These are phyloP conservation scores for Sporothrix brunneoviolacea DNA, from an alignment of 2,329 filamentous ascomycete genomes.

Conservation along the genomic window DNA sequence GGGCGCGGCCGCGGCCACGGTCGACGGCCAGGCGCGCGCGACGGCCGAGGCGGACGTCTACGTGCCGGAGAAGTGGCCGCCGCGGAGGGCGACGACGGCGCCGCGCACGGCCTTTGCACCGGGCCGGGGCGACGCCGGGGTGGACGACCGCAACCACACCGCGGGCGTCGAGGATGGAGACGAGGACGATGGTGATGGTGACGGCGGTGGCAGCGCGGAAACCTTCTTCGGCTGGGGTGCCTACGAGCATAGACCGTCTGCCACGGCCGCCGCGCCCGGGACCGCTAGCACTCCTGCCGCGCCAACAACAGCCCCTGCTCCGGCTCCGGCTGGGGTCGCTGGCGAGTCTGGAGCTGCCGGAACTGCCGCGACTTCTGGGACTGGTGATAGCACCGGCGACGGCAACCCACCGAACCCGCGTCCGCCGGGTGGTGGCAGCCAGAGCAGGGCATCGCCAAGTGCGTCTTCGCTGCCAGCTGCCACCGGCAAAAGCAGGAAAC, in stretches of 20 bases:
- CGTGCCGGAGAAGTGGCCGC: constrained; percentile 3
- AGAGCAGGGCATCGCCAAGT: too few relatives aligned
- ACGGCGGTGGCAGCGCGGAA: neutral
- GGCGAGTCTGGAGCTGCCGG: too few relatives aligned
- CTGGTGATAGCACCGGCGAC: too few relatives aligned
- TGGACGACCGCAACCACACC: neutral
- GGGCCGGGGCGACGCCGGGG: neutral
- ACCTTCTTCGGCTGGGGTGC: neutral
- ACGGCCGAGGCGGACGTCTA: neutral
- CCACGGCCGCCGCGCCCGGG: neutral
- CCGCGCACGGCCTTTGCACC: neutral
- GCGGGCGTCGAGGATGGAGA: neutral
- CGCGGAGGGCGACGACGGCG: neutral
- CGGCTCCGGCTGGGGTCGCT: too few relatives aligned
- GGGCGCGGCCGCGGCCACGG: neutral
- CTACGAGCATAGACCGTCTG: neutral
- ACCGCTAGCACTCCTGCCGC: neutral
- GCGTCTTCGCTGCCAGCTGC: too few relatives aligned
- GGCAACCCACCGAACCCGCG: too few relatives aligned
- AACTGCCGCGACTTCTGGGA: too few relatives aligned
- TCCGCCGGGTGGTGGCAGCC: too few relatives aligned
- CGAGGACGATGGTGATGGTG: neutral
- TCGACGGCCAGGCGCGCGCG: neutral
- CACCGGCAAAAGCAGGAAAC: neutral
- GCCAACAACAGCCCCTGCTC: too few relatives aligned